Evolutionary conservation across 2,329 filamentous ascomycete species (phyloP), one percentile per base, ranked within the genome.

Genomic region (Pseudocercospora fuligena): DNA sequence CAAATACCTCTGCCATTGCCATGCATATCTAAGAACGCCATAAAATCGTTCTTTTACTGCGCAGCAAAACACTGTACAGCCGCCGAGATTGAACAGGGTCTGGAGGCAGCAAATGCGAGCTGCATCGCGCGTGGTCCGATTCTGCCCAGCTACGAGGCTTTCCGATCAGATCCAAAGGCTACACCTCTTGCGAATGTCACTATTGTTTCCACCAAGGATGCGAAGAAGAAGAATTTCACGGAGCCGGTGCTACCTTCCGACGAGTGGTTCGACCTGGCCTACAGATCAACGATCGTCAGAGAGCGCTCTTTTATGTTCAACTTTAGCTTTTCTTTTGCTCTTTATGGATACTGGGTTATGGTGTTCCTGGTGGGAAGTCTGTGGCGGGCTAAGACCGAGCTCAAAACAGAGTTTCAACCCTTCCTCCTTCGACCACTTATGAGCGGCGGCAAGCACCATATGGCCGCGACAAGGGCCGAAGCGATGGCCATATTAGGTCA

Each of bases 401-500:
- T 51, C 69, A 21, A 29, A 49, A 19, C 25, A 29, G 12, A 49
- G 19, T 12, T 33, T 21, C 46, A n/a, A 56, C 47, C 51, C 21
- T 54, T 60, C n/a, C 33, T 60, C 60, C 43, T 33, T 25, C 47
- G 21, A 23, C n/a, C 47, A 29, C 5, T 69, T 66, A 19, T 70
- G 73, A 46, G 9, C 76, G 8, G 64, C 70, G 5, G 29, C 60
- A 54, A 21, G 29, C 47, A 62, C 11, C 46, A 23, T 21, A 23
- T 16, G 25, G 31, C 60, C 46, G 8, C 83, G 1, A 82, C 81
- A 1, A 80, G 84, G 9, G 75, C 82, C 0, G 83, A 85, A 60
- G 78, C 79, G 3, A 66, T 85, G 1, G 75, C 82, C 1, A 78
- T 86, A 5, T 36, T 77, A 1, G 69, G 78, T 0, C 86, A 83